A percentile compares a stretch with the other conserved stretches of the same genome.
These are phyloP conservation scores for Talaromyces borbonicus DNA, from an alignment of 495 filamentous ascomycete species.

Conservation along the genomic window DNA sequence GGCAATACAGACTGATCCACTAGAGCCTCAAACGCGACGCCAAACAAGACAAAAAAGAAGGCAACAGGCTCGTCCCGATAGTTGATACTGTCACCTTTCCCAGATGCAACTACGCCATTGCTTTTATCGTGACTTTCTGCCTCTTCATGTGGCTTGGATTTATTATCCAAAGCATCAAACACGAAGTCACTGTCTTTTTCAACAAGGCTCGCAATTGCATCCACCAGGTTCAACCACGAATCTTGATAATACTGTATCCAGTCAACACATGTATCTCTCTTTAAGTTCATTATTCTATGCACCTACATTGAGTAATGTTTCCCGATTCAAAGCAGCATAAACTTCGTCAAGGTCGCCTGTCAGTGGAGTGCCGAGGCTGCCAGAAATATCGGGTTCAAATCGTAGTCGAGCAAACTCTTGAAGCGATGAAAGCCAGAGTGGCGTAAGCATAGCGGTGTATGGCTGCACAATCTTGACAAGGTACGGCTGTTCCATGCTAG, in stretches of 20 bases:
- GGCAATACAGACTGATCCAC: slow-evolving; percentile 66
- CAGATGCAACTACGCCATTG: slow-evolving; percentile 33
- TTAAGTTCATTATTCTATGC: background rate
- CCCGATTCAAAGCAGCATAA: slow-evolving; percentile 87
- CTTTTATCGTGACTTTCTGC: slow-evolving; percentile 24
- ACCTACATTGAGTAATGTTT: slow-evolving; percentile 70
- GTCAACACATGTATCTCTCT: background rate
- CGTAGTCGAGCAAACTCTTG: slow-evolving; percentile 87
- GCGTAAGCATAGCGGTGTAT: slow-evolving; percentile 78
- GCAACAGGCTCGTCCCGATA: slow-evolving; percentile 96
- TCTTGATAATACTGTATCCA: slow-evolving; percentile 77
- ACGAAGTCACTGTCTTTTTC: slow-evolving; percentile 97
- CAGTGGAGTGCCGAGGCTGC: slow-evolving; percentile 59
- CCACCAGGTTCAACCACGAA: slow-evolving; percentile 91
- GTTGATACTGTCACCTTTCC: slow-evolving; percentile 67
- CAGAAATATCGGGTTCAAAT: slow-evolving; percentile 95
- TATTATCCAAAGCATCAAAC: slow-evolving; percentile 91
- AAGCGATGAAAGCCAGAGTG: slow-evolving; percentile 86
- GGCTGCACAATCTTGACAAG: slow-evolving; percentile 82
- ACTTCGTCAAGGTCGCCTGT: slow-evolving; percentile 79
- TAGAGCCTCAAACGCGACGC: slow-evolving; percentile 90
- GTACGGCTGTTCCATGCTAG: slow-evolving; percentile 87
- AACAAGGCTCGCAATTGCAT: slow-evolving; percentile 95
- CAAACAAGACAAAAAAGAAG: slow-evolving; percentile 98
- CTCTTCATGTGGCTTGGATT: slow-evolving; percentile 24